Evolutionary conservation across 2,329 filamentous ascomycete species (phyloP).

Genomic region (Zasmidium angulare): DNA sequence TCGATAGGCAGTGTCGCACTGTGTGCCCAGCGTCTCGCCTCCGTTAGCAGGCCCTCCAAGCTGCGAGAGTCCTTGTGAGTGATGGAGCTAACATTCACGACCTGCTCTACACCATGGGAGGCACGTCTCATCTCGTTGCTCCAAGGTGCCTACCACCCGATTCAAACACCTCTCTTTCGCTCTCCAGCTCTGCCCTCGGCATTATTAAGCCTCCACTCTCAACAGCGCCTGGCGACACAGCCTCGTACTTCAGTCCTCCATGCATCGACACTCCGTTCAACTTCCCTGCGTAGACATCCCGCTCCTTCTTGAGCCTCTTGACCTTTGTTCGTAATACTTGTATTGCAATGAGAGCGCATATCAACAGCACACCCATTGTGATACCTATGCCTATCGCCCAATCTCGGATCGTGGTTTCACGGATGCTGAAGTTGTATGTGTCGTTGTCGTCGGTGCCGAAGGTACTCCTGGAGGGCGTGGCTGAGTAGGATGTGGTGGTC

Average conservation of each 20-base stretch:
- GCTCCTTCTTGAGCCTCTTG: conserved; percentile 10
- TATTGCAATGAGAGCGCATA: conserved; percentile 12
- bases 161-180: background rate
- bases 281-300: conserved; percentile 6
- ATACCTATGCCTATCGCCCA: conserved; percentile 14
- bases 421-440: conserved; percentile 14
- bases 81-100: too few species aligned
- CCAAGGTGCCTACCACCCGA: background rate
- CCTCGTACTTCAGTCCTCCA: background rate
- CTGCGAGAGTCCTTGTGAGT: background rate
- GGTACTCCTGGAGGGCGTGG: conserved; percentile 1
- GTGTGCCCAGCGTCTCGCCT: background rate
- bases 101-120: too few species aligned
- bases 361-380: conserved; percentile 14
- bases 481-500: conserved; percentile 1
- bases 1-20: background rate
- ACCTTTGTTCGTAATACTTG: conserved; percentile 14
- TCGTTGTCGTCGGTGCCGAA: background rate
- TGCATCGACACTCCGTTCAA: background rate
- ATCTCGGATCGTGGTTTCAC: conserved; percentile 14
- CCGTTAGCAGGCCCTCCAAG: background rate
- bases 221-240: background rate
- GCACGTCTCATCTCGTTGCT: too few species aligned
- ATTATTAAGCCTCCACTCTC: background rate
- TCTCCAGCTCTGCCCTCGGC: background rate